Evolutionary conservation across 1,284 basidiomycete genomes (phyloP).

Genomic region (Pascua sp.): DNA sequence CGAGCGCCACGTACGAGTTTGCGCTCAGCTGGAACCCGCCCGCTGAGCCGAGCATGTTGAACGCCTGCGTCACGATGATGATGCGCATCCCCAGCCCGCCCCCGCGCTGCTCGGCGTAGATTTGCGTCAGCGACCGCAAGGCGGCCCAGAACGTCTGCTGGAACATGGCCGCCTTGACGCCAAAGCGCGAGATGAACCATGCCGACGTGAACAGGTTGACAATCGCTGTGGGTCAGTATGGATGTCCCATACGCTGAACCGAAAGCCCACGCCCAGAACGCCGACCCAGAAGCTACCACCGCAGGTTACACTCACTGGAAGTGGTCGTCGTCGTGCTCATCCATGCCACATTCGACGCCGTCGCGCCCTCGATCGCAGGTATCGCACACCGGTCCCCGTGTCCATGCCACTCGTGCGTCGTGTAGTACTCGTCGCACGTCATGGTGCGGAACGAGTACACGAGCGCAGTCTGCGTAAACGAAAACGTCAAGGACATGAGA

Average conservation of each 20-base stretch:
- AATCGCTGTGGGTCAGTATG: constrained; percentile 21
- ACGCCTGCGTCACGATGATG: constrained; percentile 40
- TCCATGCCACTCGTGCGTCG: constrained; percentile 22
- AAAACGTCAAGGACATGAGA: constrained; percentile 38
- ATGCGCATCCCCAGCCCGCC: constrained; percentile 32
- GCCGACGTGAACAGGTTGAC: constrained; percentile 46
- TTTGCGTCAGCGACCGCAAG: constrained; percentile 41
- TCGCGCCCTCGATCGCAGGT: constrained; percentile 29
- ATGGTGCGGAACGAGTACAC: constrained; percentile 43
- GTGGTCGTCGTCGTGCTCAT: constrained; percentile 34
- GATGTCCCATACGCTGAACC: neutral
- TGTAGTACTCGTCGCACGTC: constrained; percentile 45
- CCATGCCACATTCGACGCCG: constrained; percentile 31
- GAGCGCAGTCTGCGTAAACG: constrained; percentile 43
- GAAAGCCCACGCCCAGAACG: too few species aligned
- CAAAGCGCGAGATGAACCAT: constrained; percentile 35
- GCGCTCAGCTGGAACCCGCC: constrained; percentile 43
- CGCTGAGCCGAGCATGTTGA: constrained; percentile 44
- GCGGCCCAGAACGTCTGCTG: constrained; percentile 45
- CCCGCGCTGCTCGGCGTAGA: constrained; percentile 34
- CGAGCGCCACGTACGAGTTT: constrained; percentile 34
- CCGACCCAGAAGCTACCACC: neutral
- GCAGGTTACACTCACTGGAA: constrained; percentile 28
- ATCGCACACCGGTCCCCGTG: constrained; percentile 35
- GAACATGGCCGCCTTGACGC: constrained; percentile 42